Conservation (phyloP, 148 eudicot species). For the Rhododendron williamsianum region DNA sequence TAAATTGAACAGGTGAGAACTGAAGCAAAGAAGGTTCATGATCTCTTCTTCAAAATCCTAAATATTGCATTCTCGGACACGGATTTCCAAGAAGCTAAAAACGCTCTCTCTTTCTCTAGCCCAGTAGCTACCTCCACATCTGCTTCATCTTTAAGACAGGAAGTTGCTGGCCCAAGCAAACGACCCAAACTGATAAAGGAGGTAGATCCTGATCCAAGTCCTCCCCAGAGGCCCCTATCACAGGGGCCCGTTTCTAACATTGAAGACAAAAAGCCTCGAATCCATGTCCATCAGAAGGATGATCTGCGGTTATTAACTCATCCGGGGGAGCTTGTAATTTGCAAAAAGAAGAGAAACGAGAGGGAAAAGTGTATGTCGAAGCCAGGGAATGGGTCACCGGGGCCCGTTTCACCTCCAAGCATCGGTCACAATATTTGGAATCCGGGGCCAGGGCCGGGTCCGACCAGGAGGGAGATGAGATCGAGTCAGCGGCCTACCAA, state of each 20-base stretch:
- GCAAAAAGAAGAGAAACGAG: slow-evolving; percentile 91
- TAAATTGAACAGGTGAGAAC: slow-evolving; percentile 58
- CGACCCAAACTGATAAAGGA: slow-evolving; percentile 54
- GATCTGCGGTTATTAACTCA: slow-evolving; percentile 52
- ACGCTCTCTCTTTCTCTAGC: slow-evolving; percentile 54
- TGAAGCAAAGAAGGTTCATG: slow-evolving; percentile 91
- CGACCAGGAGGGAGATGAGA: slow-evolving; percentile 13
- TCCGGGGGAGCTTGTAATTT: slow-evolving; percentile 88
- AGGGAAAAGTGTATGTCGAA: slow-evolving; percentile 54
- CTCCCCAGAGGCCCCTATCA: slow-evolving; percentile 39
- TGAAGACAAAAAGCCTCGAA: slow-evolving; percentile 37
- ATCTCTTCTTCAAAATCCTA: slow-evolving; percentile 71
- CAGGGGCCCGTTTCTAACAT: slow-evolving; percentile 28
- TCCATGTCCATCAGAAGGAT: slow-evolving; percentile 16
- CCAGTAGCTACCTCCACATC: slow-evolving; percentile 39
- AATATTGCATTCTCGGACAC: slow-evolving; percentile 63
- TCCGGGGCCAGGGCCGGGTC: slow-evolving; percentile 41
- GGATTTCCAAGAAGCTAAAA: slow-evolving; percentile 75
- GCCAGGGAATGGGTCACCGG: slow-evolving; percentile 49
- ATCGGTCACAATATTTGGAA: slow-evolving; percentile 47
- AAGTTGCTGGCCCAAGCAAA: slow-evolving; percentile 41
- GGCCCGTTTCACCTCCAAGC: slow-evolving; percentile 75
- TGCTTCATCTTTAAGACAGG: slow-evolving; percentile 42
- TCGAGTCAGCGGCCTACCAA: slow-evolving; percentile 23
- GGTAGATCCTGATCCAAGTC: slow-evolving; percentile 47